Base-by-base conservation (phyloP, 768 basidiomycete species). In the Russula dissimulans region DNA sequence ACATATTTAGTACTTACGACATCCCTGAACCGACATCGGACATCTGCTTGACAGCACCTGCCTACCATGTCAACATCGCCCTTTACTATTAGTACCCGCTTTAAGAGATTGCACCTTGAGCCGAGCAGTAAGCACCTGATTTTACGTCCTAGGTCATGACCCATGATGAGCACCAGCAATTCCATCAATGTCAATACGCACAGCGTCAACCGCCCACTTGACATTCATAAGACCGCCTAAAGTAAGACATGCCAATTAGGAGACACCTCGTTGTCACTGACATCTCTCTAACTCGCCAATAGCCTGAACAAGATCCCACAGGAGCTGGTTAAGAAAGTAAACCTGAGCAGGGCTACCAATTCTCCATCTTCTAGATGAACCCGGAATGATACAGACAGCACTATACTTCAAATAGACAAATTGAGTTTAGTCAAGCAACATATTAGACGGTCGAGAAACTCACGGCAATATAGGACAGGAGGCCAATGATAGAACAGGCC, bases 161-260 rank as follows among this genome's bases (percentile, higher is more conserved):
- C 14, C 7, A 46, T 17, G 15, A 53, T 11, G 10, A 3, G 29
- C 12, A 39, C 38, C 8, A 18, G 34, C 22, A 14, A 14, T 14
- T 17, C 11, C 8, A 31, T 8, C 3, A n/a, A 8, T 11, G 17
- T 8, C 4, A 46, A 51, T 12, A 69, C 73, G 50, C 45, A 74
- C 74, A 18, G 68, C 69, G 42, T 69, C 64, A 41, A 53, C 55
- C 26, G 71, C 67, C 75, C 75, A 76, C 60, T 64, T 68, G 12
- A 74, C 68, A 59, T 74, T 66, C 62, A 78, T 69, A 17, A 77
- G 66, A 2, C 73, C 74, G 2, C 77, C 75, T 75, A 45, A 43
- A 53, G 12, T 0, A 31, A 34, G n/a, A 50, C 3, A n/a, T 6
- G 5, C 17, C 9, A 1, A 31, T 59, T 38, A 59, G 44, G 26